phyloP scores from a whole-genome alignment of 805 yeast genomes.

The Lipomyces oligophaga region DNA sequence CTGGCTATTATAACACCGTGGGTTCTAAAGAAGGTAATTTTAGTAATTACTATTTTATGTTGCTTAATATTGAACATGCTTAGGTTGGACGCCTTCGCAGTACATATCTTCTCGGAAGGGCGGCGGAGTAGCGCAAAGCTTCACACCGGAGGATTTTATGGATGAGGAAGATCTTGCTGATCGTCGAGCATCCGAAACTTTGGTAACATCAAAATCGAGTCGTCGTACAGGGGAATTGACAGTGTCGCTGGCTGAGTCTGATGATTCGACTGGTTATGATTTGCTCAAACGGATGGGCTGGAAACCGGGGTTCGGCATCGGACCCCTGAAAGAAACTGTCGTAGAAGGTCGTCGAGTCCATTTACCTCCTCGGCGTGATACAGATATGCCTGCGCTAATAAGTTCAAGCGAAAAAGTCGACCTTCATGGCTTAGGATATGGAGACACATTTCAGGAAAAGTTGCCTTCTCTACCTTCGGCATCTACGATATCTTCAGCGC shows the following conservation, averaged over 20 bases:
- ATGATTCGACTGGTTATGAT: conserved; percentile 63
- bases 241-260: neutral
- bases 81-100: conserved; percentile 35
- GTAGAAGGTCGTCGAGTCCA: conserved; percentile 18
- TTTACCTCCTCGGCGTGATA: conserved; percentile 25
- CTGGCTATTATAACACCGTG: conserved; percentile 38
- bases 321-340: conserved; percentile 65
- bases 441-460: conserved; percentile 3
- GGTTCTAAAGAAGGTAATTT: conserved; percentile 37
- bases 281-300: conserved; percentile 76
- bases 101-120: conserved; percentile 30
- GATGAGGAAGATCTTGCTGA: conserved; percentile 37
- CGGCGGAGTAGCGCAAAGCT: conserved; percentile 11
- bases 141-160: conserved; percentile 36
- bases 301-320: conserved; percentile 77
- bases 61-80: too few species aligned
- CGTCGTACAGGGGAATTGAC: neutral
- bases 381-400: neutral
- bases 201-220: conserved; percentile 19
- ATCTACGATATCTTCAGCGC: conserved; percentile 6
- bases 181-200: conserved; percentile 23
- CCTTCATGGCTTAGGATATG: conserved; percentile 30
- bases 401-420: neutral
- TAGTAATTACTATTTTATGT: neutral
- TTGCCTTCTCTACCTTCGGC: conserved; percentile 4